Percentiles rank a stretch among this genome's conserved stretches.
phyloP scores from a whole-genome alignment of 2,329 filamentous ascomycete genomes.

The Cladosporium colombiae region DNA sequence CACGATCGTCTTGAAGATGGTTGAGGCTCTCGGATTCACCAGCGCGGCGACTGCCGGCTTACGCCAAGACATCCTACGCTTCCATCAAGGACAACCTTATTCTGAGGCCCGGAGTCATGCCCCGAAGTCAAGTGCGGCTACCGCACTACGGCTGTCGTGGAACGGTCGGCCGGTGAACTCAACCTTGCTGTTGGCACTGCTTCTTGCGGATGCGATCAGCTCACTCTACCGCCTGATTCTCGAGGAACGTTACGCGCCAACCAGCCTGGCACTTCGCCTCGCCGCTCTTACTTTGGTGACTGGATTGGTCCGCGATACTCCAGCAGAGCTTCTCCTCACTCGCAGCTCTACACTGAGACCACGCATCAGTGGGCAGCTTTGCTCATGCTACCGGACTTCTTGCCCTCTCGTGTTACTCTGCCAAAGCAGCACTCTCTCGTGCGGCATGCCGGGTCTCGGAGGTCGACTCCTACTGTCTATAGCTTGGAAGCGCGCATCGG shows the following conservation, averaged over 20 bases:
- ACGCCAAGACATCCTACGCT: conserved; percentile 5
- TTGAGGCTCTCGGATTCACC: conserved; percentile 15
- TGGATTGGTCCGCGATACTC: not conserved
- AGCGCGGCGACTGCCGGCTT: conserved; percentile 9
- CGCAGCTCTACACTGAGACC: not conserved
- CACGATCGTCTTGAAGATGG: conserved; percentile 9
- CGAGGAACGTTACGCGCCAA: conserved; percentile 1
- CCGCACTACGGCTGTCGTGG: not conserved
- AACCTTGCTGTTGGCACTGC: not conserved
- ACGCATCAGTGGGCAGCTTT: not conserved
- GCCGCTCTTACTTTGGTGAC: not conserved
- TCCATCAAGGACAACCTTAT: conserved; percentile 9
- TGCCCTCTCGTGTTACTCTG: not conserved
- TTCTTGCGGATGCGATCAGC: conserved; percentile 7
- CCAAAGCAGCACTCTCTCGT: not conserved
- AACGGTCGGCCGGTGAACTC: conserved; percentile 11
- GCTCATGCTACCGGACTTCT: not conserved
- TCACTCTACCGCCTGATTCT: not conserved
- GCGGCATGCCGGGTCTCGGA: not conserved
- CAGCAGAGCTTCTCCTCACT: not conserved
- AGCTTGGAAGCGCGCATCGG: not conserved
- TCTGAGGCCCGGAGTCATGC: not conserved
- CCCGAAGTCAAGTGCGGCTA: not conserved
- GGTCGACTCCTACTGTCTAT: not conserved
- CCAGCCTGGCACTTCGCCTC: not conserved